Base-by-base conservation (phyloP, 345 rosid genomes). In the Dovyalis caffra region DNA sequence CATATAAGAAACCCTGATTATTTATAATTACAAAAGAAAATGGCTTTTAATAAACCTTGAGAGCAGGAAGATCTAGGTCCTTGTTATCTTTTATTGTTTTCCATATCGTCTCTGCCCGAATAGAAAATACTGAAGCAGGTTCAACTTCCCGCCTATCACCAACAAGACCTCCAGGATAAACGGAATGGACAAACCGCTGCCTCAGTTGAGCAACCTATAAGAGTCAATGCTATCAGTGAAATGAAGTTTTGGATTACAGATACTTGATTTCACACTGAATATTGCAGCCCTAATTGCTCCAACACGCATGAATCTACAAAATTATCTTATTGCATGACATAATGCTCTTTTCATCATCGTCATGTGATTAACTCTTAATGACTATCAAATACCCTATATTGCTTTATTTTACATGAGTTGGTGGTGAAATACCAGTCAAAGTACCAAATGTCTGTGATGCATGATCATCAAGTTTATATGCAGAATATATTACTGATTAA, bases 1-100 rank as follows among this genome's bases (percentile, higher is more conserved):
- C 34, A 69, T 33, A 35, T 15, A 32, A 11, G 47, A 63, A 64
- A 51, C 68, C 15, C 25, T 28, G 64, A n/a, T 72, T 6, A 26
- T 31, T n/a, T 53, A 58, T 40, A 9, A 43, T 69, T 29, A 38
- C 43, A 29, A 31, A 40, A 21, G 29, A 32, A 34, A 53, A 64
- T 18, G 51, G 5, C 12, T 47, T n/a, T 20, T 47, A n/a, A 26
- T 60, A 26, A 35, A 77, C 81, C 81, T 81, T 78, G 68, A 67
- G 84, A 68, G 81, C 81, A 67, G 84, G 84, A 61, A 81, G 77
- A 74, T 81, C 79, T 47, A 81, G 68, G 71, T 81, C 84, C 79
- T 74, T 81, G 37, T 77, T 78, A 68, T 78, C 84, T 68, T 71
- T 81, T 58, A 81, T 81, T 18, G 47, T 71, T 66, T 74, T 81